Percentiles rank a stretch among this genome's conserved stretches.
These are phyloP conservation scores for Trichocladium uniseriatum DNA, from an alignment of 495 filamentous ascomycete genomes.

Conservation along the genomic window DNA sequence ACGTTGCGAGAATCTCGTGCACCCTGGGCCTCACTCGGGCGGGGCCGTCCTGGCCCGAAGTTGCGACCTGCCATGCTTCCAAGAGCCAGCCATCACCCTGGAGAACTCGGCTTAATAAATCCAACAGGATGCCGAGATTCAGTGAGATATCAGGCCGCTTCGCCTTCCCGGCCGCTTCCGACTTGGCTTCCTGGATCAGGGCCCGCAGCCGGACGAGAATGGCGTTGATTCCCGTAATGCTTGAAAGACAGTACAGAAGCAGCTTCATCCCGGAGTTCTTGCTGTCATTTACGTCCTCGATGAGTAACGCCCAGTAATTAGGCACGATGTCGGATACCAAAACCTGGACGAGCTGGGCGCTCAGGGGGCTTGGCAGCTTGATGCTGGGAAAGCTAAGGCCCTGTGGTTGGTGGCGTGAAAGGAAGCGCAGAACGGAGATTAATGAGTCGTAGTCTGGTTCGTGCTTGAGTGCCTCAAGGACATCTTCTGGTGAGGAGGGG, in stretches of 20 bases:
- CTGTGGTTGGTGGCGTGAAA: conserved; percentile 32
- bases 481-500: conserved; percentile 43
- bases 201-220: conserved; percentile 53
- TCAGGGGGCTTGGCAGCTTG: conserved; percentile 49
- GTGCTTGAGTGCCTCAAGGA: conserved; percentile 52
- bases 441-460: conserved; percentile 56
- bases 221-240: conserved; percentile 62
- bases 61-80: conserved; percentile 40
- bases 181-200: conserved; percentile 36
- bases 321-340: conserved; percentile 63
- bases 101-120: conserved; percentile 46
- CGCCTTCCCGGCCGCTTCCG: conserved; percentile 21
- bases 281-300: conserved; percentile 30
- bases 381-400: conserved; percentile 45
- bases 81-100: conserved; percentile 43
- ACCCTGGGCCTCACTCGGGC: conserved; percentile 17
- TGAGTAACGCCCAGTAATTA: conserved; percentile 63
- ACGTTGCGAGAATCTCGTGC: conserved; percentile 40
- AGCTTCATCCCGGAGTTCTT: conserved; percentile 26
- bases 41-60: conserved; percentile 1
- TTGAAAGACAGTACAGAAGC: conserved; percentile 60
- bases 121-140: conserved; percentile 34
- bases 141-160: conserved; percentile 29
- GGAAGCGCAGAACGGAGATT: conserved; percentile 40
- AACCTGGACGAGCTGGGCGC: conserved; percentile 59